Evolutionary conservation across 768 basidiomycete genomes (phyloP), one percentile per base, ranked within the genome.

Genomic region (Rubroboletus pulcherrimus): DNA sequence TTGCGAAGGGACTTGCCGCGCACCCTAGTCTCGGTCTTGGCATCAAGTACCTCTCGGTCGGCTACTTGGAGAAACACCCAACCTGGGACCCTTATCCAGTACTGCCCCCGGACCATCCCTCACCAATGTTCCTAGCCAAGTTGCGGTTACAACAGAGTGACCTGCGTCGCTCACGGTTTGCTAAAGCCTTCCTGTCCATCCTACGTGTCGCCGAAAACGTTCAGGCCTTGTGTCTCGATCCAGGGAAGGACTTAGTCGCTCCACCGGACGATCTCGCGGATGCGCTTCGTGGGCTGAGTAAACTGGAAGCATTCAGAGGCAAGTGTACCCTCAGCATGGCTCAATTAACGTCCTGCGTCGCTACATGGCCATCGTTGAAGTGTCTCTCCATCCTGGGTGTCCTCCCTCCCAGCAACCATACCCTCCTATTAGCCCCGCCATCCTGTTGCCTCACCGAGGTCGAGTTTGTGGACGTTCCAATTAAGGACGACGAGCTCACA

Each of bases 401-500:
- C 26, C 29, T 33, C 30, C 34, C 50, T 30, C n/a, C 49, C 24
- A 21, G n/a, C 3, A 19, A 12, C 7, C 42, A 19, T 12, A 2
- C 31, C 26, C 14, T 45, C 24, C 42, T 35, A 30, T 37, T 35
- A 8, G 34, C 15, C 10, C 7, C 39, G 4, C 48, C 24, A 1
- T 10, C 59, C 21, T 56, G 54, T 30, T 24, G 37, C 29, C 51
- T 57, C 30, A 51, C 55, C 2, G n/a, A 39, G 26, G 19, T 61
- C 33, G 19, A 8, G 7, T 5, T 29, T n/a, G 0, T 2, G 2
- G 3, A 44, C 29, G 15, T 44, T 21, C 29, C 40, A 1, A 26
- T 61, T 41, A 24, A n/a, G 31, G 55, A 61, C 38, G 59, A 61
- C 12, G 61, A 62, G 21, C 46, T 62, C n/a, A 7, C 29, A 10